Percentiles rank a stretch among this genome's conserved stretches.
These are phyloP conservation scores for Flaveria trinervia DNA, from an alignment of 129 eudicot species.

Conservation along the genomic window DNA sequence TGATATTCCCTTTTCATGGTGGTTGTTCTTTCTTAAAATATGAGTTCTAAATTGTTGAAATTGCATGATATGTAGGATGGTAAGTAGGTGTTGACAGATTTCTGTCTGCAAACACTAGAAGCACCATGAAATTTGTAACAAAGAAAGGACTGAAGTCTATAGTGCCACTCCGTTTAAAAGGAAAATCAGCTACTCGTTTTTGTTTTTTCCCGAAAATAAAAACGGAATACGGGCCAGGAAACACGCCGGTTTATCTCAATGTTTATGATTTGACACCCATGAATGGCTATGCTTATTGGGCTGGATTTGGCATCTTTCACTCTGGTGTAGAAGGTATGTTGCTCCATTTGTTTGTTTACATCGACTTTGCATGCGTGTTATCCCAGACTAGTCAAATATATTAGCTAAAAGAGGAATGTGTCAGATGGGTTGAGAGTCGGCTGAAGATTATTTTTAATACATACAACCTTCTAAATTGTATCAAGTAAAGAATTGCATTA, in stretches of 20 bases:
- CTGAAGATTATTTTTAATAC: not conserved
- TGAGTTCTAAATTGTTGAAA: constrained; percentile 12
- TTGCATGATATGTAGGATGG: constrained; percentile 40
- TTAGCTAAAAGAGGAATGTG: not conserved
- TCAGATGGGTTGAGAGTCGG: not conserved
- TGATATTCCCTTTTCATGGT: not conserved
- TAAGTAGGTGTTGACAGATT: constrained; percentile 32
- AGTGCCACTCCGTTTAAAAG: constrained; percentile 56
- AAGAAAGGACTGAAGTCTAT: constrained; percentile 66
- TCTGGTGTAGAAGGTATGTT: constrained; percentile 76
- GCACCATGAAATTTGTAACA: constrained; percentile 60
- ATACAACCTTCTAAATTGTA: not conserved
- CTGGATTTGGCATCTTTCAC: constrained; percentile 71
- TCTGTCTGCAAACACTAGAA: constrained; percentile 28
- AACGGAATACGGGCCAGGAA: constrained; percentile 53
- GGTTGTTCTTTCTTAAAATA: not conserved
- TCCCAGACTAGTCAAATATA: not conserved
- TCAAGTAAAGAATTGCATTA: not conserved
- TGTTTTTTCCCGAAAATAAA: constrained; percentile 67
- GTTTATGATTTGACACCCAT: constrained; percentile 72
- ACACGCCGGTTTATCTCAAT: constrained; percentile 69
- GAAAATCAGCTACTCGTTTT: constrained; percentile 62
- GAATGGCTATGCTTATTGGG: constrained; percentile 73
- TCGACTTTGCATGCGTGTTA: not conserved
- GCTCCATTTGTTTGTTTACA: constrained; percentile 2